Base-by-base conservation (phyloP, 2,329 filamentous ascomycete species). In the Beauveria pseudobassiana region DNA sequence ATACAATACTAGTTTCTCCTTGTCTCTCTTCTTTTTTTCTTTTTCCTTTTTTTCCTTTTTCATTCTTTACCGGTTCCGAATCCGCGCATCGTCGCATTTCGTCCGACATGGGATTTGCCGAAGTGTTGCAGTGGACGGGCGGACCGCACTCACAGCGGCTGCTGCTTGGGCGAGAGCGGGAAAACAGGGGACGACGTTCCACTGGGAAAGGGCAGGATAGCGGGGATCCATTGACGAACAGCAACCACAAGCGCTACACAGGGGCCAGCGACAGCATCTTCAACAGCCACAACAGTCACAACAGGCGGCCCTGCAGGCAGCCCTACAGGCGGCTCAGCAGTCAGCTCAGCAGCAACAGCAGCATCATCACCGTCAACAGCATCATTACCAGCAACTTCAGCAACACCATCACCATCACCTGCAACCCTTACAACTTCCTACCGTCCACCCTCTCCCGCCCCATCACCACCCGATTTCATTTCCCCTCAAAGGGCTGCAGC, bases 81-180 rank as follows among this genome's bases (percentile, higher is more conserved):
- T 34, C 30, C 30, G 30, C 12, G 30, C 12, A 34, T 24, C n/a
- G 3, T 38, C 45, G 14, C 22, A 52, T 46, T 20, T 28, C 30
- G 3, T 40, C n/a, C 46, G 30, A 54, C 42, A 62, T 62, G 60
- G 53, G 60, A 8, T 57, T 58, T 8, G 46, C 53, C 9, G 20
- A 62, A 52, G 60, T 62, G 18, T 26, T 58, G 14, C 60, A 57
- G 50, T 62, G 60, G 60, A 53, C 60, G 20, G 52, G 46, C 14
- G 38, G 42, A 3, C 14, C 9, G 20, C 45, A 42, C 5, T 20
- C 58, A 22, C 30, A 48, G 58, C 26, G 50, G 50, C 14, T 49
- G 26, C 28, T 53, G 45, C 9, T 42, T 26, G 45, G 58, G 28
- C 28, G 57, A 14, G 57, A 60, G 48, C 57, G 49, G 20, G 48